These are phyloP conservation scores for Torulaspora indica DNA, from an alignment of 805 yeast genomes.

Conservation along the genomic window DNA sequence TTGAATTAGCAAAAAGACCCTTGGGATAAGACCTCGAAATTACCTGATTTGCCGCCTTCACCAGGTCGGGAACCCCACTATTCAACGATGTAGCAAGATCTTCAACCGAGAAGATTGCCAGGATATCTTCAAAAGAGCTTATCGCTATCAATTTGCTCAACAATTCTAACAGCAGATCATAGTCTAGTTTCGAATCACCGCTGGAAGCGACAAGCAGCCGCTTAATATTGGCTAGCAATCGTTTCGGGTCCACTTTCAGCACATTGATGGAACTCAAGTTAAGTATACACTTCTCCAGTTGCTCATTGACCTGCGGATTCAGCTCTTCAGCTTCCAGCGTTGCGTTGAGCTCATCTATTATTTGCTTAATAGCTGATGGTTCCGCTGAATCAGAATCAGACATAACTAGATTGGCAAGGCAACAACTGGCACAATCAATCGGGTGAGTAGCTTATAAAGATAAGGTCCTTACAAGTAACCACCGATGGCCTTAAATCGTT, in stretches of 20 bases:
- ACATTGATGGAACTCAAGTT: constrained; percentile 19
- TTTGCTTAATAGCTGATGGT: constrained; percentile 1
- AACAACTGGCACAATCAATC: neutral
- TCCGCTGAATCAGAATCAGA: neutral
- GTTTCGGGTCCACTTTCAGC: constrained; percentile 13
- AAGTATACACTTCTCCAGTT: constrained; percentile 20
- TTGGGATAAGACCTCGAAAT: constrained; percentile 29
- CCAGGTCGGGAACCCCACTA: constrained; percentile 20
- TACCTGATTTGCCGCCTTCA: constrained; percentile 27
- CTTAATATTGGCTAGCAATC: constrained; percentile 21
- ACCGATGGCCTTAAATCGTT: neutral
- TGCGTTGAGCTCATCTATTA: constrained; percentile 11
- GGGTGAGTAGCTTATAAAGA: neutral
- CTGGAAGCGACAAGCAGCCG: constrained; percentile 11
- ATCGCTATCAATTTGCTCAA: constrained; percentile 20
- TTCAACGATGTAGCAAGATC: constrained; percentile 25
- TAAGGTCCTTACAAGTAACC: neutral
- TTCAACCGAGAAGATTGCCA: constrained; percentile 19
- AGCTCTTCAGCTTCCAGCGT: constrained; percentile 9
- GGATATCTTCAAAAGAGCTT: constrained; percentile 25
- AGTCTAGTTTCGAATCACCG: constrained; percentile 17
- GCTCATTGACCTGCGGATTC: constrained; percentile 13
- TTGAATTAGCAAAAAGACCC: constrained; percentile 23
- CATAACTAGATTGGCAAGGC: neutral
- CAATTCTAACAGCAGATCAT: constrained; percentile 20